Base-by-base conservation (phyloP, 225 moss, liverwort and hornwort species). In the Anthoceros angustus region DNA sequence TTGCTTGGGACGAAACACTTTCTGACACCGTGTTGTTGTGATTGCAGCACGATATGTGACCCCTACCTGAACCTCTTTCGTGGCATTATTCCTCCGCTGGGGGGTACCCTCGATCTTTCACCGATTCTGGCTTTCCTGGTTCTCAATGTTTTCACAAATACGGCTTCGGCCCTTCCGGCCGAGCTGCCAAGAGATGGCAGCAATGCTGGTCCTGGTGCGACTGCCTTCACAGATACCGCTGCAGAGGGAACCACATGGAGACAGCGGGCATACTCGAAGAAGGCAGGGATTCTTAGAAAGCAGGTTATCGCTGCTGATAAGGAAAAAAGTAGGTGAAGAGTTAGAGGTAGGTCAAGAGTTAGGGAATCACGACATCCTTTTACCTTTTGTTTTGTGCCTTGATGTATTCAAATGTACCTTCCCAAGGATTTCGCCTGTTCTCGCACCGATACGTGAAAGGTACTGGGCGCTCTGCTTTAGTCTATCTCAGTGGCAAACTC, bases 41-140 rank as follows among this genome's bases (percentile, higher is more conserved):
- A 42, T 75, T 77, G 75, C 77, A 77, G 92, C 78, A 98, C 95
- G 4, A 82, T 98, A 24, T 92, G 95, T 48, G 92, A 98, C 77
- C 95, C 95, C 21, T 98, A 92, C 42, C 77, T 98, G 80, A 98
- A 98, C 48, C 85, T 98, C 55, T 98, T 98, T 64, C 72, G 95
- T 67, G 95, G 92, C 2, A 89, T 92, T 6, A 98, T 98, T 39
- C 89, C 89, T 20, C 91, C 91, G 1, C 63, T 89, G 42, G 84
- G 92, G 46, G 77, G 80, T 5, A 74, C 78, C 8, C 66, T 98
- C 43, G 95, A 98, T 75, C 72, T 98, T 9, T 98, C 95, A 11
- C 95, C 92, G 45, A 80, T 92, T 72, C 77, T 98, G 69, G 95
- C 95, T 55, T 98, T 98, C 72, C 75, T 91, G 62, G 92, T 88